Base-by-base conservation (phyloP, 305 asterid genomes). In the Salvia sclarea region DNA sequence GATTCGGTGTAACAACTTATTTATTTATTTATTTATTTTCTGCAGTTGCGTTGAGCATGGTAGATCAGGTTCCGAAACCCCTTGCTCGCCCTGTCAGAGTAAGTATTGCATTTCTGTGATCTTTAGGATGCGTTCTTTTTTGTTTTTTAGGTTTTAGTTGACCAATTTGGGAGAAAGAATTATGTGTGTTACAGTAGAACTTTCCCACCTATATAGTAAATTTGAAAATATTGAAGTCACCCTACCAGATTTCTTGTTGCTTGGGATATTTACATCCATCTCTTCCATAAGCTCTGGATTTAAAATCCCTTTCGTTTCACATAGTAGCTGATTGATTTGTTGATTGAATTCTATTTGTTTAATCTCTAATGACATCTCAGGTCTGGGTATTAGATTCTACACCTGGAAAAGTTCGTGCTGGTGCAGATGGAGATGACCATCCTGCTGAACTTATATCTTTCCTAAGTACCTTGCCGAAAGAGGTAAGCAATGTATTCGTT, bases 81-180 rank as follows among this genome's bases (percentile, higher is more conserved):
- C 96, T 94, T 20, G 98, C 96, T 64, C 90, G 97, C 40, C 98
- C 98, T 22, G 96, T 93, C 68, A 91, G 97, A 84, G 97, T 92
- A 86, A 78, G 96, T 74, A 38, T 60, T 24, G 64, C 20, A 47
- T 64, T 58, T 38, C 33, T 54, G 22, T 37, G 25, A 47, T 61
- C 50, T 28, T 22, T 61, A 16, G 33, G 48, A 22, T 54, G 9
- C 50, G 13, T 20, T 37, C 11, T 25, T 65, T 53, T 49, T 56
- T 47, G 9, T 1, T 35, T 49, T 60, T 54, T 6, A 47, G 17
- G 25, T 49, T 60, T 54, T 6, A 47, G 17, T 25, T 6, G 61
- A 47, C 61, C 54, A 35, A 37, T 35, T 58, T 35, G 49, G 61
- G 57, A 43, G 70, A 56, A 60, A 54, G 40, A 47, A 37, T 21